Conservation (phyloP, 2,329 filamentous ascomycete genomes). For the Neonectria sp. region DNA sequence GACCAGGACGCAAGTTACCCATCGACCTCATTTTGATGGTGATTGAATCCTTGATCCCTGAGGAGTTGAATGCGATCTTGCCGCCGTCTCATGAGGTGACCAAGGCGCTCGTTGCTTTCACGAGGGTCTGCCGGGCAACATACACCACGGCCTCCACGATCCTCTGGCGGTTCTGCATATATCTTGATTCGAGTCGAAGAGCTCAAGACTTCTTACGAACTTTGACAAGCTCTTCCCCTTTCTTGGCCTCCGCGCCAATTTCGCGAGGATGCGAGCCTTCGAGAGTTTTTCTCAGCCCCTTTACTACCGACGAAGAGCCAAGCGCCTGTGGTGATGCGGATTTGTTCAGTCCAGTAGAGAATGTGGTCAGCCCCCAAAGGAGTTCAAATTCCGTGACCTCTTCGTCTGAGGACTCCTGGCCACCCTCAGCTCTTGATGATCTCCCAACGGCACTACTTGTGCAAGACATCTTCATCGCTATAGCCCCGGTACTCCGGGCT, state of each 20-base stretch:
- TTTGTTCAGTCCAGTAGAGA: no score
- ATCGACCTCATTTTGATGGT: conserved; percentile 34
- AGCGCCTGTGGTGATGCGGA: background rate
- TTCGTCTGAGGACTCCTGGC: background rate
- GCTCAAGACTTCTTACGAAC: conserved; percentile 5
- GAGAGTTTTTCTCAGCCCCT: background rate
- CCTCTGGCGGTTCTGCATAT: conserved; percentile 32
- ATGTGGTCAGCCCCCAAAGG: no score
- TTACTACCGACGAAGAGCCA: background rate
- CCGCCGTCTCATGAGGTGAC: conserved; percentile 19
- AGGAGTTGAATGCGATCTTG: conserved; percentile 11
- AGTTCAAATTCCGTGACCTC: no score
- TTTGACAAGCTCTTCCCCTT: background rate
- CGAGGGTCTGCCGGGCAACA: conserved; percentile 22
- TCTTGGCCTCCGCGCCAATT: background rate
- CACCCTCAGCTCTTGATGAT: conserved; percentile 22
- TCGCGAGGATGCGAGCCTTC: no score
- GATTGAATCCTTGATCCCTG: conserved; percentile 19
- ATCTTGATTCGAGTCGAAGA: conserved; percentile 22
- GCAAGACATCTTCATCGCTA: conserved; percentile 16
- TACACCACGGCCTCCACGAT: conserved; percentile 17
- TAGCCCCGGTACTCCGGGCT: conserved; percentile 29
- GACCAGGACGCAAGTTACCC: conserved; percentile 5
- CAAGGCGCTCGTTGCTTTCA: conserved; percentile 28
- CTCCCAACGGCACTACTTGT: background rate